Evolutionary conservation across 2,329 filamentous ascomycete species (phyloP).

Genomic region (Hymenoscyphus fraxineus): DNA sequence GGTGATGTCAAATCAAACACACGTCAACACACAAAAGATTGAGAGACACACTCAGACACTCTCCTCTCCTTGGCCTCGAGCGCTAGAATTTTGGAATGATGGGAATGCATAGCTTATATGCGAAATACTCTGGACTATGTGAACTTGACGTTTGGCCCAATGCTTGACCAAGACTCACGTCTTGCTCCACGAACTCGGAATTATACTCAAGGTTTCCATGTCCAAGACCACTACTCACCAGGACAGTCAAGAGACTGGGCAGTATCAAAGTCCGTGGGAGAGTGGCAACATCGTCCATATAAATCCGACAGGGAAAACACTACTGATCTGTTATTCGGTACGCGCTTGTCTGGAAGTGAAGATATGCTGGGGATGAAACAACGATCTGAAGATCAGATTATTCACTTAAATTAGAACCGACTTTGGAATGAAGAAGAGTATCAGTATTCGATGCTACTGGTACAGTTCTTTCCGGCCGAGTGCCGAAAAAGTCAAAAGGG

Average conservation of each 20-base stretch:
- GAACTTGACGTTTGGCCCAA: background rate
- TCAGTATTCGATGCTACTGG: background rate
- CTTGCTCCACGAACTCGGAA: background rate
- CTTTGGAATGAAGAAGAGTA: background rate
- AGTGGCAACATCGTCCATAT: background rate
- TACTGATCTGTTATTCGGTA: background rate
- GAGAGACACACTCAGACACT: background rate
- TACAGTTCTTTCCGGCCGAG: background rate
- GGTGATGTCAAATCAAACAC: conserved; percentile 24
- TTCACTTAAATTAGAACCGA: background rate
- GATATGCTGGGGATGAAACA: conserved; percentile 9
- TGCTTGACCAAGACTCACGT: background rate
- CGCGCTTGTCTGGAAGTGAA: background rate
- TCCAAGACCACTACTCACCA: background rate
- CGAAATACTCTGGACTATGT: background rate
- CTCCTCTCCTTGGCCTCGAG: background rate
- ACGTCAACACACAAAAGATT: conserved; percentile 5
- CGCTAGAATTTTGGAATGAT: background rate
- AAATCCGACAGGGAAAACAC: no score
- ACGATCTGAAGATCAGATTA: conserved; percentile 6
- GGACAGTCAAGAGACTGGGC: background rate
- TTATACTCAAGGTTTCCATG: background rate
- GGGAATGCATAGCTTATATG: background rate
- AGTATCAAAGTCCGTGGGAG: background rate
- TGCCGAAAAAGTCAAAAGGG: no score